A percentile compares a stretch with the other conserved stretches of the same genome.
phyloP scores from a whole-genome alignment of 441 rosid genomes.

The Corymbia calophylla region DNA sequence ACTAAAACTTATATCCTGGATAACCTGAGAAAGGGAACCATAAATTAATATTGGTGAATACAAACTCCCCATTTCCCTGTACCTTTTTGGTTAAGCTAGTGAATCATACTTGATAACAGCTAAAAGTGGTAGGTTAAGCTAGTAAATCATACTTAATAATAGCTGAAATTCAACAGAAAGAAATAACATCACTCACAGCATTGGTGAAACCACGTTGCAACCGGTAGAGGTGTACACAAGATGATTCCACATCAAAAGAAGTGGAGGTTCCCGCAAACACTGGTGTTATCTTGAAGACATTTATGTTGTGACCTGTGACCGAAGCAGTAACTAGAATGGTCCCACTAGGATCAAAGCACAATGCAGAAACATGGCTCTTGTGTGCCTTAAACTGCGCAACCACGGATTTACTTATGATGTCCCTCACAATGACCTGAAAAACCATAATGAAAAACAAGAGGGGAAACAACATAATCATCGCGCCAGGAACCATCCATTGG shows the following conservation, averaged over 20 bases:
- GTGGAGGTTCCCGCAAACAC: conserved; percentile 31
- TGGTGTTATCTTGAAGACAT: conserved; percentile 79
- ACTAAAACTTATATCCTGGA: conserved; percentile 89
- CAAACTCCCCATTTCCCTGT: not conserved
- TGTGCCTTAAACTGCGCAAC: conserved; percentile 92
- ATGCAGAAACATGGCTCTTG: conserved; percentile 81
- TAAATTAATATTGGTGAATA: not conserved
- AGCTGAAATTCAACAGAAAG: not conserved
- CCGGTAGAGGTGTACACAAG: conserved; percentile 73
- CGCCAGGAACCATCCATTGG: not conserved
- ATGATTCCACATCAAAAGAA: conserved; percentile 23
- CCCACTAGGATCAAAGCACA: conserved; percentile 92
- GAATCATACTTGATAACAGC: not conserved
- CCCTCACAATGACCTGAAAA: conserved; percentile 79
- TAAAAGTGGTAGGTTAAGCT: not conserved
- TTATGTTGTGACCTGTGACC: conserved; percentile 83
- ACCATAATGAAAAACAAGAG: not conserved
- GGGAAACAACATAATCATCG: not conserved
- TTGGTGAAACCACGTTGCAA: conserved; percentile 93
- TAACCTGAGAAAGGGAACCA: conserved; percentile 46
- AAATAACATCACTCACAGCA: conserved; percentile 48
- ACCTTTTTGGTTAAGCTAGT: not conserved
- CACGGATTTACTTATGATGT: conserved; percentile 54
- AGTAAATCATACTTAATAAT: not conserved
- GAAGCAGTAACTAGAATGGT: conserved; percentile 87